Percentiles rank a stretch among this genome's conserved stretches.
phyloP scores from a whole-genome alignment of 495 filamentous ascomycete genomes.

The Podospora fimiseda region DNA sequence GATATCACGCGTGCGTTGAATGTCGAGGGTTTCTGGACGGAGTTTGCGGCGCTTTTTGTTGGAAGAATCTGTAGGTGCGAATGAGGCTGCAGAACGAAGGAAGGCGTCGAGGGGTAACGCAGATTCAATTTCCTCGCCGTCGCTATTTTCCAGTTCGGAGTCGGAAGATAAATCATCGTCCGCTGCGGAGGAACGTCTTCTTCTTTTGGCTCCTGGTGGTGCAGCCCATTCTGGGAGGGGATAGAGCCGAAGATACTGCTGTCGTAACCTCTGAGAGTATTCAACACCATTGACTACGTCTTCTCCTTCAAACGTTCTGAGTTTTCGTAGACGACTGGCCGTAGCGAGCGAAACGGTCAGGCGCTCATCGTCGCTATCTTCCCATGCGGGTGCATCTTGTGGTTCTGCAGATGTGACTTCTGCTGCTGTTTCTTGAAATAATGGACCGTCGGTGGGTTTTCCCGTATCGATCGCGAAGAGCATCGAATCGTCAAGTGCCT shows the following conservation, averaged over 20 bases:
- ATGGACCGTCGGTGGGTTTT: conserved; percentile 30
- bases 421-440: conserved; percentile 1
- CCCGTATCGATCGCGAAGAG: conserved; percentile 44
- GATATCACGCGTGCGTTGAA: conserved; percentile 54
- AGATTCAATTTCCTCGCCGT: conserved; percentile 56
- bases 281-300: conserved; percentile 82
- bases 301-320: conserved; percentile 71
- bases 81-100: conserved; percentile 59
- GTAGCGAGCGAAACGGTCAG: conserved; percentile 74
- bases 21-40: conserved; percentile 80
- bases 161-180: conserved; percentile 38
- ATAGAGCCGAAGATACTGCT: conserved; percentile 74
- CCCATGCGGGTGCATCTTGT: conserved; percentile 60
- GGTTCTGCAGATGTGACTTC: conserved; percentile 27
- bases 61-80: conserved; percentile 35
- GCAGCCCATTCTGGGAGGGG: conserved; percentile 75
- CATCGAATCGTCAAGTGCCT: conserved; percentile 58
- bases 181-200: conserved; percentile 44
- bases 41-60: conserved; percentile 56
- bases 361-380: conserved; percentile 92
- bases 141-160: conserved; percentile 53
- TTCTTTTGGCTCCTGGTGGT: conserved; percentile 45
- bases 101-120: conserved; percentile 72
- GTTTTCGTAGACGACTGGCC: conserved; percentile 66
- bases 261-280: conserved; percentile 70